Percentiles rank a stretch among this genome's conserved stretches.
Evolutionary conservation across 2,329 filamentous ascomycete genomes (phyloP).

Genomic region (Incumbomyces delicatus): DNA sequence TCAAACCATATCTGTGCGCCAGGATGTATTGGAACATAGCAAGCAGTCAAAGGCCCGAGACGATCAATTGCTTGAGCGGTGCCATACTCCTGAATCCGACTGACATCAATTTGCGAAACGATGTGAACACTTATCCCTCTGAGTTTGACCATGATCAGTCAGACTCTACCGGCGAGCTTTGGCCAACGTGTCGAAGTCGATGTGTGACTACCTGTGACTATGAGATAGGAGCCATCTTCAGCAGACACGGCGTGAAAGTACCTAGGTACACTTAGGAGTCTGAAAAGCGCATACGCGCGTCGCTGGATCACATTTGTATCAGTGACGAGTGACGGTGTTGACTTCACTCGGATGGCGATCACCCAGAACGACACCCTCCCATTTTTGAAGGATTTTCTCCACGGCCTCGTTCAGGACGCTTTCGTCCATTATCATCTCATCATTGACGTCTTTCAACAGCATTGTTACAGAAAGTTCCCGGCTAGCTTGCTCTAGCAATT

Average conservation of each 20-base stretch:
- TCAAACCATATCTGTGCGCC: constrained; percentile 22
- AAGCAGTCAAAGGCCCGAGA: constrained; percentile 7
- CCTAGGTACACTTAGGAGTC: too few species aligned
- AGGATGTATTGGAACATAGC: constrained; percentile 18
- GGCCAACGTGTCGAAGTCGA: background rate
- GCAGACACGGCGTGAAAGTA: too few species aligned
- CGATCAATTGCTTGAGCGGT: background rate
- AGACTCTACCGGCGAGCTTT: too few species aligned
- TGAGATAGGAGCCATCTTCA: too few species aligned
- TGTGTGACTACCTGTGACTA: too few species aligned
- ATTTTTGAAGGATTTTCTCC: constrained; percentile 6
- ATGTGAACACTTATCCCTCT: constrained; percentile 18
- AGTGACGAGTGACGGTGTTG: background rate
- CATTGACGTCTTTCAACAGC: constrained; percentile 15
- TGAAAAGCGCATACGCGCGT: too few species aligned
- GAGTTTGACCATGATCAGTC: constrained; percentile 17
- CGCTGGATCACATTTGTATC: background rate
- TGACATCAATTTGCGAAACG: constrained; percentile 19
- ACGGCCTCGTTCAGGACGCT: background rate
- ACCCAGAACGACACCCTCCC: constrained; percentile 12
- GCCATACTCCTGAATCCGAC: constrained; percentile 17
- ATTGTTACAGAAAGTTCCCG: constrained; percentile 13
- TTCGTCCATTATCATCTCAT: constrained; percentile 11
- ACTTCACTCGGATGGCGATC: background rate
- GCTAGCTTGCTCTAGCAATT: constrained; percentile 11